phyloP scores from a whole-genome alignment of 176 grass and related monocot genomes.

The Phyllostachys edulis region DNA sequence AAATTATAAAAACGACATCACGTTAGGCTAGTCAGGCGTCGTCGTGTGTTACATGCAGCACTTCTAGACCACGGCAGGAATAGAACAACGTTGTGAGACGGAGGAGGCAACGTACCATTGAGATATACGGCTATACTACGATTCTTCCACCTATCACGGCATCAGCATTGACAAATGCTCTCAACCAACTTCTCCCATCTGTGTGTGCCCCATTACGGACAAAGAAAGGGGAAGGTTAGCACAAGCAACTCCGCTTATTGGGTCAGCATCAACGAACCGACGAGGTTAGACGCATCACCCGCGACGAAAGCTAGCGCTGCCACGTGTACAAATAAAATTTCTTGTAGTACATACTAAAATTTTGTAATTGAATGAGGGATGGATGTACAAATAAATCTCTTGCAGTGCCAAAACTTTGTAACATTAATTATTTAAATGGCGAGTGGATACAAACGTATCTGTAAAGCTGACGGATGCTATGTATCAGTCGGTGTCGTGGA shows the following conservation, averaged over 20 bases:
- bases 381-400: not conserved
- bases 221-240: not conserved
- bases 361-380: no score
- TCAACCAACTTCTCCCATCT: not conserved
- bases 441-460: not conserved
- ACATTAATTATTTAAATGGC: no score
- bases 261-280: not conserved
- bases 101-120: not conserved
- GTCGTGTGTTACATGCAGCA: no score
- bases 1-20: no score
- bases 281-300: not conserved
- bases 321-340: not conserved
- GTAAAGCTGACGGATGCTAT: slow-evolving; percentile 9
- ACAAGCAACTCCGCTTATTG: not conserved
- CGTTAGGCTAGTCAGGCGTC: no score
- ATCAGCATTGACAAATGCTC: not conserved
- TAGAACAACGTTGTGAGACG: no score
- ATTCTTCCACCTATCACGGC: not conserved
- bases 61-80: no score
- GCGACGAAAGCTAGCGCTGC: not conserved
- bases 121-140: not conserved
- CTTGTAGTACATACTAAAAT: not conserved
- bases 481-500: not conserved
- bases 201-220: not conserved
- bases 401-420: not conserved